Evolutionary conservation across 148 eudicot genomes (phyloP), one percentile per base, ranked within the genome.

Genomic region (Rhododendron simsii): DNA sequence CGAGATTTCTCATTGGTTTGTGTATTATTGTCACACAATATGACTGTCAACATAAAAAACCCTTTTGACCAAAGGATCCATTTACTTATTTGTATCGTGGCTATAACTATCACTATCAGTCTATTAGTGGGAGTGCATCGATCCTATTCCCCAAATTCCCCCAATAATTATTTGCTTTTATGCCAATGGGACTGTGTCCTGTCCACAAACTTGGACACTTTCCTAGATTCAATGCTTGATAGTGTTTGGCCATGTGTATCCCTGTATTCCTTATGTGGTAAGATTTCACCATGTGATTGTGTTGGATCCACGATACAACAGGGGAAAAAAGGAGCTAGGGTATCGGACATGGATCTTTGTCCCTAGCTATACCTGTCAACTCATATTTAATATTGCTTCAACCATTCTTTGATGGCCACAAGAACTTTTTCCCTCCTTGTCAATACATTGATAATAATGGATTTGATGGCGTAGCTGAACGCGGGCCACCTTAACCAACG

Each of bases 211-310:
- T 28, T 74, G 26, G 61, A 41, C 71, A 84, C 20, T 57, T 81
- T 75, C n/a, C 16, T 20, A 69, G 51, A 82, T 87, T 44, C 61
- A 86, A 41, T 55, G 39, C 47, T 74, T 35, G 81, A 82, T n/a
- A 55, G 35, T 35, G 30, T 20, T 33, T 33, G 80, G 65, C 21
- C 10, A 14, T 86, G 80, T 81, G 11, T 47, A 21, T 44, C 28
- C 53, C 48, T 50, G 6, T 48, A 12, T 50, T 0, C 30, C 71
- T 1, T 23, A 20, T 21, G 16, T 33, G 81, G 57, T 48, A 48
- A 11, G 37, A n/a, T 23, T 78, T 74, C 23, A 18, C 45, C 26
- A 21, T 20, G 21, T 20, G 26, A 9, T 77, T 77, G 45, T 74
- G 76, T 71, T 63, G 28, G 28, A 63, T 21, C 26, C 69, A 63